These are phyloP conservation scores for Catharanthus roseus DNA, from an alignment of 257 asterid species.

Conservation along the genomic window DNA sequence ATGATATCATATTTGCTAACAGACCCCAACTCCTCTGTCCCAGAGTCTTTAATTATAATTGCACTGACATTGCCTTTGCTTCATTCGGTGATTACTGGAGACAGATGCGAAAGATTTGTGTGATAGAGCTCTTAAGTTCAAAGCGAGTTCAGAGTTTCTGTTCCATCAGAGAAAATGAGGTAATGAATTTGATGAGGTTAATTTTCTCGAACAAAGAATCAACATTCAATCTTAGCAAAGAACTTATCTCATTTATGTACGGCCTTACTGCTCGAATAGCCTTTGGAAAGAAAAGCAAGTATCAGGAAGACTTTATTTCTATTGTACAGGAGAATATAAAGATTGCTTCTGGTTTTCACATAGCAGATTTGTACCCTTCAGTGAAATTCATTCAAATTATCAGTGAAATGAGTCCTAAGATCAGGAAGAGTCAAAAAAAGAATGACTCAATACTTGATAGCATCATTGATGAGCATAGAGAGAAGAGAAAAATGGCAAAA, in stretches of 20 bases:
- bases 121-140: constrained; percentile 7
- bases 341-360: constrained; percentile 5
- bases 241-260: not conserved
- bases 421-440: not conserved
- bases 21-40: not conserved
- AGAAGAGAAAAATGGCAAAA: not conserved
- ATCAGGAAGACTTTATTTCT: constrained; percentile 4
- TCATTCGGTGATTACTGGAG: constrained; percentile 11
- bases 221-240: constrained; percentile 10
- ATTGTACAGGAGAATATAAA: not conserved
- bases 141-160: constrained; percentile 1
- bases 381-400: constrained; percentile 3
- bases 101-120: constrained; percentile 6
- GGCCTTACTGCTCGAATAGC: constrained; percentile 5
- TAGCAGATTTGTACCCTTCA: constrained; percentile 13
- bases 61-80: not conserved
- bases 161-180: constrained; percentile 3
- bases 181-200: constrained; percentile 1
- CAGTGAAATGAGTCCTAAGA: constrained; percentile 9
- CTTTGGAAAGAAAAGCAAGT: constrained; percentile 14
- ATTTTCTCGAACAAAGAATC: not conserved
- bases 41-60: not conserved
- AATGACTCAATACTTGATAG: not conserved
- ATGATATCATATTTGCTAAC: not conserved
- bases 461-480: constrained; percentile 10